Evolutionary conservation across 495 filamentous ascomycete species (phyloP).

Genomic region (Hyaloscypha bicolor): DNA sequence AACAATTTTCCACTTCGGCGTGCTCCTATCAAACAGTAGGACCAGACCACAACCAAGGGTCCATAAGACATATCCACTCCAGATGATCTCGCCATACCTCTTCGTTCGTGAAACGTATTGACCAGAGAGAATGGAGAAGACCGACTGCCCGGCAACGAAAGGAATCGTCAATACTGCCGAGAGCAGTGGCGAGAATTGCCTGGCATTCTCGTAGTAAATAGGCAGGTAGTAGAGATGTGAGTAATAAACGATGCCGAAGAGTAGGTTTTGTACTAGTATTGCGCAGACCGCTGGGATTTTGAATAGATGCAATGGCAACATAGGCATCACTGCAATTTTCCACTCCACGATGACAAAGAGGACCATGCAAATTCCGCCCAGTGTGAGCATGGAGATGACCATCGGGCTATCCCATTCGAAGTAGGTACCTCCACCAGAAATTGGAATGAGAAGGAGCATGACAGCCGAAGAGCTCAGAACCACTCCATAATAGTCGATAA

Average conservation of each 20-base stretch:
- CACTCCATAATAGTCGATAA: slow-evolving; percentile 60
- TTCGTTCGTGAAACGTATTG: slow-evolving; percentile 59
- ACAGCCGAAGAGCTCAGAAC: slow-evolving; percentile 53
- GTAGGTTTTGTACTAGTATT: slow-evolving; percentile 61
- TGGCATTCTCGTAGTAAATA: slow-evolving; percentile 49
- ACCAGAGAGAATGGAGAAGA: slow-evolving; percentile 54
- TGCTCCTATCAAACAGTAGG: slow-evolving; percentile 49
- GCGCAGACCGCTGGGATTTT: slow-evolving; percentile 52
- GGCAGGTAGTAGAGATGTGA: slow-evolving; percentile 52
- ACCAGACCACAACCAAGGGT: slow-evolving; percentile 53
- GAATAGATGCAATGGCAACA: slow-evolving; percentile 58
- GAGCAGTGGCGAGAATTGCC: slow-evolving; percentile 36
- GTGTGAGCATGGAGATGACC: slow-evolving; percentile 62
- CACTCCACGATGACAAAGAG: slow-evolving; percentile 59
- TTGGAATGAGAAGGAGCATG: slow-evolving; percentile 61
- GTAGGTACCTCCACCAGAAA: slow-evolving; percentile 63
- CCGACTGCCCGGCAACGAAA: slow-evolving; percentile 54
- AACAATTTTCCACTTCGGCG: slow-evolving; percentile 51
- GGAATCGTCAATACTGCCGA: slow-evolving; percentile 53
- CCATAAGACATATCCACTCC: slow-evolving; percentile 48
- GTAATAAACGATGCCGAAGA: slow-evolving; percentile 62
- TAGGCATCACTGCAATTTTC: slow-evolving; percentile 58
- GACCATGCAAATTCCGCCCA: slow-evolving; percentile 49
- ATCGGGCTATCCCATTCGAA: slow-evolving; percentile 63
- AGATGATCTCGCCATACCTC: slow-evolving; percentile 61